These are phyloP conservation scores for Caryocar brasiliense DNA, from an alignment of 441 rosid genomes.

Conservation along the genomic window DNA sequence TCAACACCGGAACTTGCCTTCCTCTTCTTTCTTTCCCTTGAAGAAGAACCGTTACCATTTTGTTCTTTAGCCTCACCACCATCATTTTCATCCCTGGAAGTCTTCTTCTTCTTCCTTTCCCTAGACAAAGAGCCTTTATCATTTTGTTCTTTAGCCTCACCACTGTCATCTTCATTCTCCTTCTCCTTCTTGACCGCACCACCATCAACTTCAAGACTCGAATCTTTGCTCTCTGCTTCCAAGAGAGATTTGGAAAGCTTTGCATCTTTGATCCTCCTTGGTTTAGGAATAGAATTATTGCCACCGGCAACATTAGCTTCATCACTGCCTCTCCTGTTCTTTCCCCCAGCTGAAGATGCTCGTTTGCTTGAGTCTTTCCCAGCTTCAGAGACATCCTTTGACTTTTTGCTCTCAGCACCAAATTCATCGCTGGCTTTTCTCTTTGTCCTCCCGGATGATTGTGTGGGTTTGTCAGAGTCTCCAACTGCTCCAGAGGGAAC, in stretches of 20 bases:
- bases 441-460: slow-evolving; percentile 20
- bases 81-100: not conserved
- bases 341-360: slow-evolving; percentile 1
- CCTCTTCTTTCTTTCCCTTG: slow-evolving; percentile 20
- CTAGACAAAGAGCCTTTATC: slow-evolving; percentile 9
- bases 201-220: slow-evolving; percentile 14
- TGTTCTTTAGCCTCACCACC: slow-evolving; percentile 6
- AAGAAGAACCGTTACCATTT: slow-evolving; percentile 4
- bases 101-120: slow-evolving; percentile 19
- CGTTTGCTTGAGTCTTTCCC: not conserved
- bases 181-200: not conserved
- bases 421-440: too few species aligned
- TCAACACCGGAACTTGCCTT: slow-evolving; percentile 5
- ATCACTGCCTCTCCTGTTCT: not conserved
- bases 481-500: slow-evolving; percentile 6
- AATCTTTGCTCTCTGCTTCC: slow-evolving; percentile 8
- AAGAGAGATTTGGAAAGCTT: slow-evolving; percentile 17
- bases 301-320: slow-evolving; percentile 9
- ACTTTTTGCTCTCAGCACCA: too few species aligned
- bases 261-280: slow-evolving; percentile 12
- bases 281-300: slow-evolving; percentile 9
- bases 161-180: slow-evolving; percentile 5
- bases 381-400: not conserved
- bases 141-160: slow-evolving; percentile 16
- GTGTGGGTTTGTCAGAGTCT: slow-evolving; percentile 3